phyloP scores from a whole-genome alignment of 345 rosid species.

The Eucalyptus albens region DNA sequence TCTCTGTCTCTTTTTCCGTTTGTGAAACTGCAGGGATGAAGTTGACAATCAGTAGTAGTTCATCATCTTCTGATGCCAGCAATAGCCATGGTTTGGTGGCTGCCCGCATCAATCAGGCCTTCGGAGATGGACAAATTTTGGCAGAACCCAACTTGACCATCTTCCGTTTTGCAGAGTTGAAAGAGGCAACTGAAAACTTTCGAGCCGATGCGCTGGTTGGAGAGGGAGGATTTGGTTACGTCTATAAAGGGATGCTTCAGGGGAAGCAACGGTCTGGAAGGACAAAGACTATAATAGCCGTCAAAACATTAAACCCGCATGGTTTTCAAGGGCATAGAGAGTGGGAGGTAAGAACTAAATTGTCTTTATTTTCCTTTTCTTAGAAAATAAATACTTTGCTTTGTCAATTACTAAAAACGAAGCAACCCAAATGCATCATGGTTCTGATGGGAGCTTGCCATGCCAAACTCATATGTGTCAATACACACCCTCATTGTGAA shows the following conservation, averaged over 20 bases:
- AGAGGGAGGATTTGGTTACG: rapidly evolving
- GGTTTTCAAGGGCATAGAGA: not conserved
- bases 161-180: too few relatives aligned
- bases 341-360: not conserved
- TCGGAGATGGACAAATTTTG: too few relatives aligned
- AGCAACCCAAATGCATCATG: too few relatives aligned
- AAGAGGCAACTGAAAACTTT: rapidly evolving
- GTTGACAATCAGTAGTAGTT: not conserved
- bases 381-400: too few relatives aligned
- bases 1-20: not conserved
- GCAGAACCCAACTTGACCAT: rapidly evolving
- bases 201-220: too few relatives aligned
- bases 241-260: too few relatives aligned
- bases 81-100: not conserved
- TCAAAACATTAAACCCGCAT: not conserved
- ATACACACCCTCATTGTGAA: too few relatives aligned
- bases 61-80: not conserved
- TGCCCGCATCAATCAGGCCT: not conserved
- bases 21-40: not conserved
- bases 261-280: too few relatives aligned
- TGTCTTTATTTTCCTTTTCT: not conserved
- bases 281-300: too few relatives aligned
- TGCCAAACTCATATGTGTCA: too few relatives aligned
- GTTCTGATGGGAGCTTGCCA: too few relatives aligned
- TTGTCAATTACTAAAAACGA: too few relatives aligned